These are phyloP conservation scores for Boletus barrowsii DNA, from an alignment of 768 basidiomycete species.

Conservation along the genomic window DNA sequence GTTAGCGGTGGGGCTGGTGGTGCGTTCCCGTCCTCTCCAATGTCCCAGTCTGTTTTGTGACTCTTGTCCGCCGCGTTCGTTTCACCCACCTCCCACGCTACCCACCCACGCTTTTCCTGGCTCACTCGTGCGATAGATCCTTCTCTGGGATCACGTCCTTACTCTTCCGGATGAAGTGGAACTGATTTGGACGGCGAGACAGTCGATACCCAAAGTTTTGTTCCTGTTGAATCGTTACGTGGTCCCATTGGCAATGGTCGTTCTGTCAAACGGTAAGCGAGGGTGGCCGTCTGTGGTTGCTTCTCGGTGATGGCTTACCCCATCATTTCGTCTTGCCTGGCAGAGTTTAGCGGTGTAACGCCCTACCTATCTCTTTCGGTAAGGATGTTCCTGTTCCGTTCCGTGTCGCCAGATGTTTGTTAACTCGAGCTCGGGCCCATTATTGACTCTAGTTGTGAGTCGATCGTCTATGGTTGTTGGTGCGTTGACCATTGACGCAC, in stretches of 20 bases:
- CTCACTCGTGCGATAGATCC: slow-evolving; percentile 16
- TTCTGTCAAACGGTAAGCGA: slow-evolving; percentile 30
- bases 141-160: slow-evolving; percentile 35
- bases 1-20: slow-evolving; percentile 26
- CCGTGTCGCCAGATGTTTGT: neutral
- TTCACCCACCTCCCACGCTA: neutral
- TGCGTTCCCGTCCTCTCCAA: slow-evolving; percentile 5
- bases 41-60: neutral
- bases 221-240: slow-evolving; percentile 35
- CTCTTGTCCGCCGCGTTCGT: neutral
- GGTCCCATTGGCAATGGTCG: slow-evolving; percentile 31
- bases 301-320: neutral
- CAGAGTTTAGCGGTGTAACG: slow-evolving; percentile 24
- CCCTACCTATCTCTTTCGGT: slow-evolving; percentile 13
- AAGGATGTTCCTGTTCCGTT: neutral
- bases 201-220: slow-evolving; percentile 29
- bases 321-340: neutral
- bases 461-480: neutral
- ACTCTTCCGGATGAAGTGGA: slow-evolving; percentile 34
- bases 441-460: slow-evolving; percentile 18
- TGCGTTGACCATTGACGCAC: neutral
- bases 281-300: neutral
- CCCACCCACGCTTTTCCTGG: neutral
- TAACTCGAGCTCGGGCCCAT: neutral
- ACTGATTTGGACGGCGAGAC: slow-evolving; percentile 30